Conservation (phyloP, 139 green algal species). For the Coelastrella sp. region DNA sequence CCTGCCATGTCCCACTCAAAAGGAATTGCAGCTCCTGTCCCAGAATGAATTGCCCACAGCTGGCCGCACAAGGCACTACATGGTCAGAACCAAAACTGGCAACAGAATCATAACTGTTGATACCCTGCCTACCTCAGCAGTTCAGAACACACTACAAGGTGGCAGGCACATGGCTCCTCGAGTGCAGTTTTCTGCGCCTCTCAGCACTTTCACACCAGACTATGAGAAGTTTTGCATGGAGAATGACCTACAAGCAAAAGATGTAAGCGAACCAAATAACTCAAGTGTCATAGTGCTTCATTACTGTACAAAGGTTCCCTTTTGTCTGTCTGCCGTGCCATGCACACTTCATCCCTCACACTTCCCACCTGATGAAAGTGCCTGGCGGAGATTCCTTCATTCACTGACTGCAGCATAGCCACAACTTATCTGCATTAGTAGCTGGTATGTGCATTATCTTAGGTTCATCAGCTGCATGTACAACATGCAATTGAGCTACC, state of each 20-base stretch:
- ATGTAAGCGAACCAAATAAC: too few relatives aligned
- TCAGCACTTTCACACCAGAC: slow-evolving; percentile 15
- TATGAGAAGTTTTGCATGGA: slow-evolving; percentile 52
- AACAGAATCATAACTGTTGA: slow-evolving; percentile 2
- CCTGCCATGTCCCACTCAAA: slow-evolving; percentile 14
- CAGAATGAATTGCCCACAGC: background rate
- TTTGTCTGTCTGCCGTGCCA: too few relatives aligned
- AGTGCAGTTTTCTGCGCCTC: slow-evolving; percentile 15
- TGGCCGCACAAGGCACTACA: slow-evolving; percentile 11
- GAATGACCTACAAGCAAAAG: slow-evolving; percentile 37
- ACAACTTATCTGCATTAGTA: too few relatives aligned
- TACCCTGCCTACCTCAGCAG: slow-evolving; percentile 2
- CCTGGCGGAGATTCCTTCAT: too few relatives aligned
- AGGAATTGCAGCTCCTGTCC: background rate
- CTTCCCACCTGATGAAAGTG: too few relatives aligned
- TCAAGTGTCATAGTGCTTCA: too few relatives aligned
- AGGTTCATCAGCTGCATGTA: too few relatives aligned
- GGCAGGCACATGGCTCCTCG: background rate
- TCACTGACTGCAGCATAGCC: too few relatives aligned
- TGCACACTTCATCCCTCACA: too few relatives aligned
- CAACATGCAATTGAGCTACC: too few relatives aligned
- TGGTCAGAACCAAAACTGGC: background rate
- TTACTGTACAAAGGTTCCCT: too few relatives aligned
- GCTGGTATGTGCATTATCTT: too few relatives aligned
- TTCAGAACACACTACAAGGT: background rate